These are phyloP conservation scores for Oryza meyeriana DNA, from an alignment of 176 grass and related monocot species.

Conservation along the genomic window DNA sequence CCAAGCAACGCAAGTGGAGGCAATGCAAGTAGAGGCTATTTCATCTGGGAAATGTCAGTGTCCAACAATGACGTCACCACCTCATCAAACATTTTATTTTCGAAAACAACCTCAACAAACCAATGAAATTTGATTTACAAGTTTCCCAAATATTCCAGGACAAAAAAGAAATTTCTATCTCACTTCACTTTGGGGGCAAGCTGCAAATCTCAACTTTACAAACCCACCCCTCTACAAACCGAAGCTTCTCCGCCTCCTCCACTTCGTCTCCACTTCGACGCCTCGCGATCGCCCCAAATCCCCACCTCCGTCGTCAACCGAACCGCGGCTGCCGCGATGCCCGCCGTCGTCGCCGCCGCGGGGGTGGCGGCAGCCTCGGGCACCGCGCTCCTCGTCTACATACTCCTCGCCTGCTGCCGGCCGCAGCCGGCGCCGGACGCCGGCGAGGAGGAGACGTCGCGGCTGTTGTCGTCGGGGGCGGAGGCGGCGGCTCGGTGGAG, in stretches of 20 bases:
- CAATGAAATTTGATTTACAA: neutral
- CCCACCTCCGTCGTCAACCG: neutral
- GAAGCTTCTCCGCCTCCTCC: slow-evolving; percentile 10
- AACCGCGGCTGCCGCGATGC: slow-evolving; percentile 15
- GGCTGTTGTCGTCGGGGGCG: slow-evolving; percentile 20
- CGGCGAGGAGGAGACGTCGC: neutral
- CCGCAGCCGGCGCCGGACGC: neutral
- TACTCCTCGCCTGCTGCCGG: slow-evolving; percentile 31
- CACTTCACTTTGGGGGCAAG: slow-evolving; percentile 25
- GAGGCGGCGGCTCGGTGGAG: neutral
- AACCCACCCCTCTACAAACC: slow-evolving; percentile 26
- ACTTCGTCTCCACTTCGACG: slow-evolving; percentile 42
- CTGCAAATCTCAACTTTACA: slow-evolving; percentile 32
- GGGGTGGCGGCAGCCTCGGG: slow-evolving; percentile 40
- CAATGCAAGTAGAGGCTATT: too few relatives aligned
- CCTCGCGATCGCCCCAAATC: slow-evolving; percentile 47
- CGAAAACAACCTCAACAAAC: neutral
- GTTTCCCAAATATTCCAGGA: neutral
- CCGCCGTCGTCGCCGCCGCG: slow-evolving; percentile 36
- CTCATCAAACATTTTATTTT: neutral
- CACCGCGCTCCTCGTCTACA: slow-evolving; percentile 31
- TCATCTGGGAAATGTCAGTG: neutral
- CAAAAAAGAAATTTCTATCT: neutral
- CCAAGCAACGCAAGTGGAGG: too few relatives aligned
- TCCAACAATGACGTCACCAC: neutral